A percentile compares a stretch with the other conserved stretches of the same genome.
phyloP scores from a whole-genome alignment of 345 rosid species.

The Citrus maxima region DNA sequence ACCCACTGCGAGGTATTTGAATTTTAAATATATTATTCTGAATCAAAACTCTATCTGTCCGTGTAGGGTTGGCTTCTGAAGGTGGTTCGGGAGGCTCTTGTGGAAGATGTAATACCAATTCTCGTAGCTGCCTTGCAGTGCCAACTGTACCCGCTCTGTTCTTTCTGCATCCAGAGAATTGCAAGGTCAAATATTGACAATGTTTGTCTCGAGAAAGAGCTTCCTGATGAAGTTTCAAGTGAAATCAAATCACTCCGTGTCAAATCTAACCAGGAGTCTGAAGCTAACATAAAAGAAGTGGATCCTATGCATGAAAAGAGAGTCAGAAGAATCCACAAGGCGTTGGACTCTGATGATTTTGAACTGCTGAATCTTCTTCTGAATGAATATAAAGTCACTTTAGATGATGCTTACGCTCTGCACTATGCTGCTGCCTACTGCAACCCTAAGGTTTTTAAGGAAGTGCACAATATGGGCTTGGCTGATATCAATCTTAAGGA shows the following conservation, averaged over 20 bases:
- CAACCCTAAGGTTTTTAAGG: slow-evolving; percentile 37
- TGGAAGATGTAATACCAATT: slow-evolving; percentile 41
- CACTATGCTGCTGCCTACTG: slow-evolving; percentile 53
- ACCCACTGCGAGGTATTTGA: too few relatives aligned
- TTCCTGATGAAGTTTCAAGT: slow-evolving; percentile 24
- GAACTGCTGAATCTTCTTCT: slow-evolving; percentile 34
- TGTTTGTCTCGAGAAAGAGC: slow-evolving; percentile 30
- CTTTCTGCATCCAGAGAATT: slow-evolving; percentile 23
- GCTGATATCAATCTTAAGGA: slow-evolving; percentile 35
- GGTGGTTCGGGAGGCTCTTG: slow-evolving; percentile 28
- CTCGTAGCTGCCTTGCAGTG: slow-evolving; percentile 31
- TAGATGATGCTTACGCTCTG: slow-evolving; percentile 42
- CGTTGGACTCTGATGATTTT: slow-evolving; percentile 40
- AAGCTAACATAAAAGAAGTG: neutral
- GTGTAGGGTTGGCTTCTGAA: slow-evolving; percentile 38
- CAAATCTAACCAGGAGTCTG: slow-evolving; percentile 5
- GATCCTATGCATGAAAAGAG: slow-evolving; percentile 19
- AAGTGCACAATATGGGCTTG: slow-evolving; percentile 18
- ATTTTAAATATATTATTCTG: neutral
- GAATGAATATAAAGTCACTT: slow-evolving; percentile 25
- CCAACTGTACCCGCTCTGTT: slow-evolving; percentile 24
- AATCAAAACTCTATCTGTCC: neutral
- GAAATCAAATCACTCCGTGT: slow-evolving; percentile 20
- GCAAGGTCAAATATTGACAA: slow-evolving; percentile 30
- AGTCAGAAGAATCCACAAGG: slow-evolving; percentile 37